A percentile compares a stretch with the other conserved stretches of the same genome.
phyloP scores from a whole-genome alignment of 164 flowering plant species.

The Berberis thunbergii region DNA sequence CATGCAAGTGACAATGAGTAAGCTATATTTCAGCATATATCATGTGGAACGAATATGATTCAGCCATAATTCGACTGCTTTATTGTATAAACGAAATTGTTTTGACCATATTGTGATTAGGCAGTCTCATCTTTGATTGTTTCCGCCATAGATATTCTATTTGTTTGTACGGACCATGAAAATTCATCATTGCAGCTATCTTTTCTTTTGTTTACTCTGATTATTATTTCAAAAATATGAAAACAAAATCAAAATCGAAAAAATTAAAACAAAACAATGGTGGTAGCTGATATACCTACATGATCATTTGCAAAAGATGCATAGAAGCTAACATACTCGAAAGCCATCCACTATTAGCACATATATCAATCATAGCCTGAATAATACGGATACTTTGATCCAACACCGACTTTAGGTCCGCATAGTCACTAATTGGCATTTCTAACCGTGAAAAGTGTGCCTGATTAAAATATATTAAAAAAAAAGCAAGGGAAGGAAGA shows the following conservation, averaged over 20 bases:
- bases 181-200: too few species aligned
- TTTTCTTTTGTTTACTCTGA: too few species aligned
- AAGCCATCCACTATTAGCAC: conserved; percentile 99
- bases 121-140: too few species aligned
- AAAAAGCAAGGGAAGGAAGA: background rate
- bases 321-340: conserved; percentile 81
- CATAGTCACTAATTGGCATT: conserved; percentile 84
- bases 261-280: too few species aligned
- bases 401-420: conserved; percentile 93
- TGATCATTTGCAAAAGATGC: conserved; percentile 96
- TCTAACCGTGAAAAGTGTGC: conserved; percentile 91
- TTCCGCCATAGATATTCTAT: too few species aligned
- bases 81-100: too few species aligned
- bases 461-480: conserved; percentile 27
- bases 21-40: background rate
- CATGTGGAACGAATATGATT: too few species aligned
- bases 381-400: conserved; percentile 97
- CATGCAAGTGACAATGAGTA: background rate
- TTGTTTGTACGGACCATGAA: too few species aligned
- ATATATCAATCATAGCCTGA: conserved; percentile 97
- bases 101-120: too few species aligned
- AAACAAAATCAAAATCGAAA: too few species aligned
- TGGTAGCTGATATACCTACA: conserved; percentile 57
- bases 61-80: too few species aligned
- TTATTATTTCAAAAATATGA: too few species aligned